phyloP scores from a whole-genome alignment of 192 early-diverging fungal genomes.

The Backusella macrospora region DNA sequence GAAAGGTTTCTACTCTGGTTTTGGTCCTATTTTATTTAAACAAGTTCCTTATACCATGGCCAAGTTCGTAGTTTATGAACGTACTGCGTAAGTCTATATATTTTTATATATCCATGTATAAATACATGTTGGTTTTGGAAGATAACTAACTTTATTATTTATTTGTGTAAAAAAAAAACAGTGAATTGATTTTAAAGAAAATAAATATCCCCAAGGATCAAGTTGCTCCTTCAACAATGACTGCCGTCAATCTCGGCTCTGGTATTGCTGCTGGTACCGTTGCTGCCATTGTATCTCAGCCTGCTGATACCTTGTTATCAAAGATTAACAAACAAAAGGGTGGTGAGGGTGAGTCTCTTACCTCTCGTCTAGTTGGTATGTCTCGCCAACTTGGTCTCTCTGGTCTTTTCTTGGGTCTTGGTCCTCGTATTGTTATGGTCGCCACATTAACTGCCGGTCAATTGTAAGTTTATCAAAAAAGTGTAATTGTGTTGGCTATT shows the following conservation, averaged over 20 bases:
- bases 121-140: background rate
- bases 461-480: slow-evolving; percentile 39
- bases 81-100: slow-evolving; percentile 44
- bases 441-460: slow-evolving; percentile 67
- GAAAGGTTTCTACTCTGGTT: slow-evolving; percentile 76
- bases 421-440: slow-evolving; percentile 72
- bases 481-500: background rate
- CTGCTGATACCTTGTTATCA: slow-evolving; percentile 71
- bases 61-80: slow-evolving; percentile 75
- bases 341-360: slow-evolving; percentile 57
- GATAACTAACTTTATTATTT: slow-evolving; percentile 1
- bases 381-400: slow-evolving; percentile 49
- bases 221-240: slow-evolving; percentile 43
- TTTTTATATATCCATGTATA: background rate
- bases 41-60: slow-evolving; percentile 83
- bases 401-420: slow-evolving; percentile 63
- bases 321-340: slow-evolving; percentile 76
- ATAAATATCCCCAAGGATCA: slow-evolving; percentile 48
- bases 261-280: slow-evolving; percentile 71
- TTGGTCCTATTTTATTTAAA: slow-evolving; percentile 75
- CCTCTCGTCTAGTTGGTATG: slow-evolving; percentile 54
- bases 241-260: slow-evolving; percentile 52
- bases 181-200: slow-evolving; percentile 53
- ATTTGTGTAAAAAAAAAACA: slow-evolving; percentile 22
- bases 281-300: slow-evolving; percentile 69